A percentile compares a stretch with the other conserved stretches of the same genome.
phyloP scores from a whole-genome alignment of 371 early-diverging fungal genomes.

The Choanephora cucurbitarum region DNA sequence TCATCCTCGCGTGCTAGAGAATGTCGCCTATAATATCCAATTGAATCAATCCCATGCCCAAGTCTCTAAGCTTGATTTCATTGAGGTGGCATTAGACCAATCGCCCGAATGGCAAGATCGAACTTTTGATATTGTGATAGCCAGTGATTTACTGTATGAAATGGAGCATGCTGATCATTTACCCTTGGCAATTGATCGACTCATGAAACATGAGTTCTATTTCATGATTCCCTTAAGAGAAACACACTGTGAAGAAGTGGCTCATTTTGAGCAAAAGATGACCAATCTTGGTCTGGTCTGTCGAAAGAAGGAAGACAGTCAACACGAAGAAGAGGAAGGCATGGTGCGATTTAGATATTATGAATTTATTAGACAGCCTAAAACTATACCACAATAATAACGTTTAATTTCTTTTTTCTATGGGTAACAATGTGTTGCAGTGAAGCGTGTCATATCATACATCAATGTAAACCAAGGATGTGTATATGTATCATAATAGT shows the following conservation, averaged over 20 bases:
- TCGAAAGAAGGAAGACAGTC: constrained; percentile 19
- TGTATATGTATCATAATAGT: constrained; percentile 11
- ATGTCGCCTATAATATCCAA: constrained; percentile 43
- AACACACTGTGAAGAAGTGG: constrained; percentile 43
- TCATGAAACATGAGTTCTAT: constrained; percentile 43
- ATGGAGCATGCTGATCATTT: constrained; percentile 51
- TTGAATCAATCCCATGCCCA: constrained; percentile 33
- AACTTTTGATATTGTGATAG: constrained; percentile 43
- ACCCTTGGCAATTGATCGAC: constrained; percentile 39
- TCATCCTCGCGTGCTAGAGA: constrained; percentile 48
- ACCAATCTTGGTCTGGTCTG: constrained; percentile 22
- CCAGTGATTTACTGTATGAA: constrained; percentile 50
- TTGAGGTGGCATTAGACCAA: constrained; percentile 31
- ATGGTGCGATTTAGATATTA: constrained; percentile 44
- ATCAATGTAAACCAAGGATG: constrained; percentile 24
- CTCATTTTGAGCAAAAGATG: constrained; percentile 43
- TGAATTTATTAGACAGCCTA: constrained; percentile 17
- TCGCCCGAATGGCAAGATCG: constrained; percentile 26
- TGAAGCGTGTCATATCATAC: constrained; percentile 7
- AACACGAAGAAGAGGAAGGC: constrained; percentile 47
- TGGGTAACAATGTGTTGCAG: too few species aligned
- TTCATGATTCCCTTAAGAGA: constrained; percentile 50
- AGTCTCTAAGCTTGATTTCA: constrained; percentile 43
- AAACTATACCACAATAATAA: too few species aligned
- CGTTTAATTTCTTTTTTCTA: too few species aligned